Base-by-base conservation (phyloP, 2,329 filamentous ascomycete species). In the Arachnomyces sp. region DNA sequence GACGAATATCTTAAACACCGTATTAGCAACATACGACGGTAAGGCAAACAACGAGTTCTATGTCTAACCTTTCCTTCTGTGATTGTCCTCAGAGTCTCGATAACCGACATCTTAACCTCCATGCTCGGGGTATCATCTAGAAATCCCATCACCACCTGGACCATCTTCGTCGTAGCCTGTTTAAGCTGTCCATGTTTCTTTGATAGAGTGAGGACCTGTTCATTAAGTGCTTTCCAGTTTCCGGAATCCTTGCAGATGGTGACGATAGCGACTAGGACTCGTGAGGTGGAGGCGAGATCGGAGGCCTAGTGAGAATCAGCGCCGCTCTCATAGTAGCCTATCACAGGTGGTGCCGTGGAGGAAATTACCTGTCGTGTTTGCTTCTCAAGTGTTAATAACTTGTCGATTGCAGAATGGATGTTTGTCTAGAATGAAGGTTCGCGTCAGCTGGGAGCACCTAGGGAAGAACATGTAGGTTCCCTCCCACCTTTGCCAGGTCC, bases 151-250 rank as follows among this genome's bases (percentile, higher is more conserved):
- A 95, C 88, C 35, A 82, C 84, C 73, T 98, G 92, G 45, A 98
- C 89, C 92, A 98, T 98, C 73, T 90, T 92, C 55, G 92, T 96
- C 57, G 89, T 92, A 59, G 92, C 92, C 69, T 96, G 92, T 69
- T 98, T 98, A 61, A 98, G 88, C 73, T 98, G 92, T 56, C 89
- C 86, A 84, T 98, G 92, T 74, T 98, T 98, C 81, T 98, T 98
- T 51, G 92, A 96, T 43, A 98, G 75, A 49, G 95, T 75, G 55
- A 95, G 75, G 48, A 95, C 86, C 70, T 98, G 92, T 69, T 98
- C 92, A 63, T 95, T 96, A 68, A 98, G 77, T 57, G 95, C 71
- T 63, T 80, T 82, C 92, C 92, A 98, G 65, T 98, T 88, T 52
- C 83, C 83, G 14, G 85, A 81, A 65, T 94, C 76, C 69, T 95